Conservation (phyloP, 1,284 basidiomycete genomes). For the Athelia psychrophila region DNA sequence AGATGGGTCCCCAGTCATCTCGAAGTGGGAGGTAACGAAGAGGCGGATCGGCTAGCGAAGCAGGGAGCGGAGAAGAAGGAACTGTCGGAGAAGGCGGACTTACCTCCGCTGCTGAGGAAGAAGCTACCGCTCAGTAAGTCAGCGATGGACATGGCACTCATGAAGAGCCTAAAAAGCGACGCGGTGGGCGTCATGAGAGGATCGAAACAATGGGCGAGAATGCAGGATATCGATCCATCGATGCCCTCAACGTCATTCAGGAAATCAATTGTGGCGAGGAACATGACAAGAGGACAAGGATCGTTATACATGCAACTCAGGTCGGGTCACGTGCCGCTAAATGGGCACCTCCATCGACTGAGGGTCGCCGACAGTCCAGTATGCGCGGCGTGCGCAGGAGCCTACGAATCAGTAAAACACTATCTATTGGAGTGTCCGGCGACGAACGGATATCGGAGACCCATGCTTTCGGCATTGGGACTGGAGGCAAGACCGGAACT, state of each 20-base stretch:
- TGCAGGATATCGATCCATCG: background rate
- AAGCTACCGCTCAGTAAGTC: conserved; percentile 3
- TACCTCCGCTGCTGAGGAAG: conserved; percentile 9
- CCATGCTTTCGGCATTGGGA: background rate
- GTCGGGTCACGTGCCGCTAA: conserved; percentile 23
- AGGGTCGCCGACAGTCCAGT: conserved; percentile 5
- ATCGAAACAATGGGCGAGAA: background rate
- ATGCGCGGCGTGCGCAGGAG: conserved; percentile 20
- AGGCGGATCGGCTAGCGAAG: conserved; percentile 13
- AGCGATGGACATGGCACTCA: conserved; percentile 1
- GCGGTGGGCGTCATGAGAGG: background rate
- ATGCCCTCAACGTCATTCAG: background rate
- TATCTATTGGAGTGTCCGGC: conserved; percentile 21
- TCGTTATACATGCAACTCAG: conserved; percentile 24
- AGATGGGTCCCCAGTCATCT: conserved; percentile 14
- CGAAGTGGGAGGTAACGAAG: conserved; percentile 12
- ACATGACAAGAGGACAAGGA: conserved; percentile 7
- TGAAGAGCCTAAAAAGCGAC: background rate
- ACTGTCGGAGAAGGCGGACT: conserved; percentile 1
- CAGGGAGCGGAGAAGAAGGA: conserved; percentile 9
- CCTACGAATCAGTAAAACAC: conserved; percentile 20
- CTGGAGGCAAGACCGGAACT: background rate
- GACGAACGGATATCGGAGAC: background rate
- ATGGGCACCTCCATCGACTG: conserved; percentile 21
- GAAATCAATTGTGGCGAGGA: conserved; percentile 2